A percentile compares a stretch with the other conserved stretches of the same genome.
Conservation (phyloP, 2,329 filamentous ascomycete genomes). For the Incumbomyces lentus region DNA sequence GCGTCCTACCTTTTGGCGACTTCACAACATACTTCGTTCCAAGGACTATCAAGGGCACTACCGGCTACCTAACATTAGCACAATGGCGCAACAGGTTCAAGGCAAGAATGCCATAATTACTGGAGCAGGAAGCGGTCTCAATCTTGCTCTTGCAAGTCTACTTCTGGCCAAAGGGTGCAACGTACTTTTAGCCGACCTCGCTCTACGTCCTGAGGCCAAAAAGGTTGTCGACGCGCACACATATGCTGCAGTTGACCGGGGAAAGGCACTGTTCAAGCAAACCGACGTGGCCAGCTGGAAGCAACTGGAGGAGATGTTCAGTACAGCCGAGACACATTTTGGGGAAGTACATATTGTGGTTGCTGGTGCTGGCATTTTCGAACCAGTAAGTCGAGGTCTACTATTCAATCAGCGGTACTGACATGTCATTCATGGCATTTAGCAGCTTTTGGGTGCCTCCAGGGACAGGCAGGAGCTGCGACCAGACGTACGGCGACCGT, state of each 20-base stretch:
- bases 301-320: constrained; percentile 39
- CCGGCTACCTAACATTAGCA: no score
- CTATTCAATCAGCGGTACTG: no score
- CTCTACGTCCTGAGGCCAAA: constrained; percentile 35
- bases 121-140: constrained; percentile 44
- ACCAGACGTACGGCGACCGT: constrained; percentile 30
- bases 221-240: constrained; percentile 31
- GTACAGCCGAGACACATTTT: constrained; percentile 38
- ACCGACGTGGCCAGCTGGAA: constrained; percentile 40
- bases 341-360: constrained; percentile 38
- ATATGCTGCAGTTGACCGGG: constrained; percentile 15
- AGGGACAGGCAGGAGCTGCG: constrained; percentile 31
- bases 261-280: constrained; percentile 21
- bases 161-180: constrained; percentile 37
- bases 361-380: constrained; percentile 32
- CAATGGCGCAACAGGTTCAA: constrained; percentile 15
- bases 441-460: constrained; percentile 43
- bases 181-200: constrained; percentile 36
- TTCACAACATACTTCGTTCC: no score
- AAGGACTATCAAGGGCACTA: no score
- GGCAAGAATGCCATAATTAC: constrained; percentile 41
- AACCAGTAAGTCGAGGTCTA: constrained; percentile 25
- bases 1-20: no score
- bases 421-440: constrained; percentile 22
- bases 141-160: constrained; percentile 33